Base-by-base conservation (phyloP, 257 asterid species). In the Avicennia marina region DNA sequence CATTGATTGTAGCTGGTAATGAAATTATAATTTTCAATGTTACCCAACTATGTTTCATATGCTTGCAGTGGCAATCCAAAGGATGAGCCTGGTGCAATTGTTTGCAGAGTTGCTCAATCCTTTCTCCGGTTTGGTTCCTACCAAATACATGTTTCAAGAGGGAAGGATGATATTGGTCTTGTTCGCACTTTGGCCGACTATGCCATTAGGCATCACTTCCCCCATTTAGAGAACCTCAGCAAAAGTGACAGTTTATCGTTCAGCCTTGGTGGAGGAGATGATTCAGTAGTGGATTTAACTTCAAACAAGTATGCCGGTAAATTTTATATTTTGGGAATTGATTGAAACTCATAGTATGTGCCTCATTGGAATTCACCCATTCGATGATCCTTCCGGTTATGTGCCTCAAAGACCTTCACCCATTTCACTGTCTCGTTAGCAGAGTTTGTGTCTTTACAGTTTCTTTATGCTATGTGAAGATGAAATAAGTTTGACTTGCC, bases 11-110 rank as follows among this genome's bases (percentile, higher is more conserved):
- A 60, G 58, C 36, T 64, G 49, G 64, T 59, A 52, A 34, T n/a
- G 20, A 4, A 53, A 38, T 26, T 40, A 34, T 50, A 19, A 53
- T 41, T 57, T 67, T 7, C 12, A 26, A 42, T 50, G 45, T 54
- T 39, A 61, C 22, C 36, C 60, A 36, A 53, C 39, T 51, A 21
- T 21, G 65, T 63, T 47, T 48, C 41, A n/a, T 68, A 65, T 66
- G 47, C 68, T 16, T 72, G 75, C 89, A 93, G 99, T 77, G 97
- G 95, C 60, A 86, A 93, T 64, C 91, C 96, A 36, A 93, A 89
- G 82, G 96, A 89, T 36, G 99, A 93, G 69, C 96, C 95, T n/a
- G 99, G 99, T 53, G 99, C 99, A 57, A 62, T 93, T 73, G 95
- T 89, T 47, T 89, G 99, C 71, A 75, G 99, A 74, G 96, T 86